Percentiles rank a stretch among this genome's conserved stretches.
Evolutionary conservation across 164 flowering plant species (phyloP).

Genomic region (Kalanchoe fedtschenkoi): DNA sequence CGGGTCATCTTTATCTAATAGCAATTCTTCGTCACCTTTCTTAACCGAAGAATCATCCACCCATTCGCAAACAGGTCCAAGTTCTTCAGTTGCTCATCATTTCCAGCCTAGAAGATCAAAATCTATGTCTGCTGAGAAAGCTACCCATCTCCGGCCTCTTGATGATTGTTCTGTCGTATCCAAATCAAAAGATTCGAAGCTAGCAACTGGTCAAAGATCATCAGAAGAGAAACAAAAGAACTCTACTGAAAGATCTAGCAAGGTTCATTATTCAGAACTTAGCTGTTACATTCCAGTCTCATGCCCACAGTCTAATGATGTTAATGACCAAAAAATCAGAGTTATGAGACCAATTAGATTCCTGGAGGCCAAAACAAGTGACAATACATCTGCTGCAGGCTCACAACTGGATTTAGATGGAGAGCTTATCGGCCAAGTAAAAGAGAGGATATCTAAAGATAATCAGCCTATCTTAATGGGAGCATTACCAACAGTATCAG

Average conservation of each 20-base stretch:
- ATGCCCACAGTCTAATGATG: slow-evolving; percentile 14
- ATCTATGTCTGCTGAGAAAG: slow-evolving; percentile 3
- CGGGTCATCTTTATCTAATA: background rate
- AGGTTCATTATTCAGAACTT: slow-evolving; percentile 1
- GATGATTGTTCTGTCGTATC: slow-evolving; percentile 9
- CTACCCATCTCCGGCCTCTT: slow-evolving; percentile 15
- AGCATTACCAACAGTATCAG: slow-evolving; percentile 9
- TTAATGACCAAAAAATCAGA: background rate
- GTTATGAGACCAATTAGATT: slow-evolving; percentile 5
- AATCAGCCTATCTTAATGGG: background rate
- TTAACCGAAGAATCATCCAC: background rate
- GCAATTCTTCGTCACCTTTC: slow-evolving; percentile 17
- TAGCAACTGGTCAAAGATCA: background rate
- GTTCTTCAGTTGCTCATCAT: background rate
- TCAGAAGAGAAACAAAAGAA: slow-evolving; percentile 10
- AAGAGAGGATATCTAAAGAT: background rate
- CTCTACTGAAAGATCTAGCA: slow-evolving; percentile 2
- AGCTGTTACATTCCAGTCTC: slow-evolving; percentile 13
- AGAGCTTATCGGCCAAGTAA: slow-evolving; percentile 12
- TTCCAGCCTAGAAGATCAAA: slow-evolving; percentile 5
- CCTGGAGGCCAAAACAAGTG: slow-evolving; percentile 8
- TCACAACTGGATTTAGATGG: slow-evolving; percentile 4
- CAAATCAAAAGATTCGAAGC: slow-evolving; percentile 5
- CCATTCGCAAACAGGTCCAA: background rate
- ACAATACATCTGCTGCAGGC: slow-evolving; percentile 11